These are phyloP conservation scores for Talaromyces amestolkiae DNA, from an alignment of 2,329 filamentous ascomycete genomes.

Conservation along the genomic window DNA sequence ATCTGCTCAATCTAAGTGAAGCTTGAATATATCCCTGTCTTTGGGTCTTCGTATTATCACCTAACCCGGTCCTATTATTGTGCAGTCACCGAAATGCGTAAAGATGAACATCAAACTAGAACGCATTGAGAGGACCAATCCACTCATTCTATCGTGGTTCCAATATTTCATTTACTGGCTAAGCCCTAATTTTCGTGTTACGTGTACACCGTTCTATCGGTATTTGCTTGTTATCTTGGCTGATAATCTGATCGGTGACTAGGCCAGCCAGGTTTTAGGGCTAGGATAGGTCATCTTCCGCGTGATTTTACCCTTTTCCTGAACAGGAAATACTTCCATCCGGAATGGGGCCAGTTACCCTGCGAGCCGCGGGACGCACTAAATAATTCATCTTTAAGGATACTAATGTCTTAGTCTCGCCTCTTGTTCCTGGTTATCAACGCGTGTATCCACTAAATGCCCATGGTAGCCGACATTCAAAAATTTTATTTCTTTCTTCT, in stretches of 20 bases:
- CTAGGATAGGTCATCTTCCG: neutral
- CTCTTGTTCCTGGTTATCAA: neutral
- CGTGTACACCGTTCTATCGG: neutral
- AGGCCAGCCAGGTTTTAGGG: neutral
- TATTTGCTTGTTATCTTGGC: constrained; percentile 5
- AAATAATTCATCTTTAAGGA: neutral
- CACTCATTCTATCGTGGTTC: neutral
- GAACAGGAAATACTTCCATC: neutral
- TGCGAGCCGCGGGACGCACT: neutral
- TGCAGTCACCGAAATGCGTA: neutral
- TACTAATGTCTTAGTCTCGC: neutral
- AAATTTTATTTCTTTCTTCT: neutral
- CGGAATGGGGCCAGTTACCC: neutral
- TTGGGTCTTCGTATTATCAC: neutral
- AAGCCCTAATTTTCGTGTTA: neutral
- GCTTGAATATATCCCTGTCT: neutral
- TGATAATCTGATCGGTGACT: neutral
- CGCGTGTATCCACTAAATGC: neutral
- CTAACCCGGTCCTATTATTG: neutral
- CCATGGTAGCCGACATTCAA: neutral
- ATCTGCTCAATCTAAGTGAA: neutral
- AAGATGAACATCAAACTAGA: constrained; percentile 1
- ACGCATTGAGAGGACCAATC: neutral
- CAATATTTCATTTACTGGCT: neutral
- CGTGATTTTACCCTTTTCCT: neutral